These are phyloP conservation scores for Lasiosphaeris hirsuta DNA, from an alignment of 495 filamentous ascomycete genomes.

Conservation along the genomic window DNA sequence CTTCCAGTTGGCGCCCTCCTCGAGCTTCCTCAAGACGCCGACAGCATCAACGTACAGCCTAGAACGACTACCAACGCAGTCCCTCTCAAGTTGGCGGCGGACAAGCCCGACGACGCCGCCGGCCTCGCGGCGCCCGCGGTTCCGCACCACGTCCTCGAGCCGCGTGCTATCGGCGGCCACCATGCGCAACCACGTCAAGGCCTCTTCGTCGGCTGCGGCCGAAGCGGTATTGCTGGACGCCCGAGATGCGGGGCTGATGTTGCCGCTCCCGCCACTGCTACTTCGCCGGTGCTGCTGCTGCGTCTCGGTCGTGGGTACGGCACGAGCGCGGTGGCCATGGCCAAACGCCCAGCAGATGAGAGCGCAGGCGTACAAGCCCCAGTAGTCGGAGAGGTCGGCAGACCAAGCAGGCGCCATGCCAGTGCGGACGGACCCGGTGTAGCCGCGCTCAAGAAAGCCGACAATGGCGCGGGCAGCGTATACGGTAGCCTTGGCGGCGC, in stretches of 20 bases:
- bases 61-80: conserved; percentile 36
- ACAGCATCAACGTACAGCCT: conserved; percentile 45
- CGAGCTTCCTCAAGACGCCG: conserved; percentile 41
- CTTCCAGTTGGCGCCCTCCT: conserved; percentile 33
- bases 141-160: conserved; percentile 27
- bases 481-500: conserved; percentile 24
- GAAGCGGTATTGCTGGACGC: conserved; percentile 18
- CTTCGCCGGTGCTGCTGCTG: conserved; percentile 15
- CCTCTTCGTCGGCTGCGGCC: conserved; percentile 39
- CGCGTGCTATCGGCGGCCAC: conserved; percentile 56
- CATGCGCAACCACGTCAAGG: conserved; percentile 56
- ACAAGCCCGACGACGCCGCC: conserved; percentile 39
- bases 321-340: conserved; percentile 30
- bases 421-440: neutral
- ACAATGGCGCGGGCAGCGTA: conserved; percentile 35
- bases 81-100: conserved; percentile 36
- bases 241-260: conserved; percentile 51
- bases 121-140: conserved; percentile 32
- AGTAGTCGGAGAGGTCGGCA: conserved; percentile 45
- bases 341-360: conserved; percentile 47
- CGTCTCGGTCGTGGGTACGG: conserved; percentile 64
- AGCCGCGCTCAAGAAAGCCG: conserved; percentile 20
- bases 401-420: conserved; percentile 16
- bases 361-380: conserved; percentile 46
- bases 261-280: conserved; percentile 57